Evolutionary conservation across 495 filamentous ascomycete genomes (phyloP).

Genomic region (Aspergillus steynii): DNA sequence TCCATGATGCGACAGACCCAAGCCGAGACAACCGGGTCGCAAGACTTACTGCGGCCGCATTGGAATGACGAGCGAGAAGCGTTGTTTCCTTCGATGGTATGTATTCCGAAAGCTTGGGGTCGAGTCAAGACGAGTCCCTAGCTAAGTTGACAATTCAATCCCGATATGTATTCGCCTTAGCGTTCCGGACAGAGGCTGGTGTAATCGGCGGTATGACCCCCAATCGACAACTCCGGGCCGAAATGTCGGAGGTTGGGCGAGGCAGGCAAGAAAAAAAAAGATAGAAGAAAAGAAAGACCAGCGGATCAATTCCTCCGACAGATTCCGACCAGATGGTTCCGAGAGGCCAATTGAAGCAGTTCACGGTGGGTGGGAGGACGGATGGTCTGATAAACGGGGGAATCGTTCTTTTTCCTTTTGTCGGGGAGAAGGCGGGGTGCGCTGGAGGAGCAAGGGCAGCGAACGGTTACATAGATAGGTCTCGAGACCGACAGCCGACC

Average conservation of each 20-base stretch:
- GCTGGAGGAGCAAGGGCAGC: constrained; percentile 30
- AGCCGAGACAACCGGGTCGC: not conserved
- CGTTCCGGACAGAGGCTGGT: not conserved
- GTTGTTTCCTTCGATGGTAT: not conserved
- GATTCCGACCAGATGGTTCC: not conserved
- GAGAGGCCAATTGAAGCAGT: not conserved
- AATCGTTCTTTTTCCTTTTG: constrained; percentile 11
- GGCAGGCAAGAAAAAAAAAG: not conserved
- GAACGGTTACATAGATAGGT: constrained; percentile 40
- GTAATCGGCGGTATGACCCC: not conserved
- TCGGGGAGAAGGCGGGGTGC: constrained; percentile 22
- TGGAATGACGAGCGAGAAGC: constrained; percentile 22
- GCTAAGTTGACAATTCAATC: not conserved
- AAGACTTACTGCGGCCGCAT: constrained; percentile 56
- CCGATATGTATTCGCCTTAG: not conserved
- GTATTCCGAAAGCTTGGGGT: constrained; percentile 5
- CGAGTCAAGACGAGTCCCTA: not conserved
- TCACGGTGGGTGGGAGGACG: not conserved
- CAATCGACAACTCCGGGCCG: not conserved
- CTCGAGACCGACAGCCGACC: constrained; percentile 23
- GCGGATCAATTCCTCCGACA: not conserved
- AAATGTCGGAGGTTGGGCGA: not conserved
- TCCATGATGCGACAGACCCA: constrained; percentile 9
- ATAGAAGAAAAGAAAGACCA: too few species aligned
- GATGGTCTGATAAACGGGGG: constrained; percentile 17